Evolutionary conservation across 2,329 filamentous ascomycete genomes (phyloP), one percentile per base, ranked within the genome.

Genomic region (Trichoderma guizhouense): DNA sequence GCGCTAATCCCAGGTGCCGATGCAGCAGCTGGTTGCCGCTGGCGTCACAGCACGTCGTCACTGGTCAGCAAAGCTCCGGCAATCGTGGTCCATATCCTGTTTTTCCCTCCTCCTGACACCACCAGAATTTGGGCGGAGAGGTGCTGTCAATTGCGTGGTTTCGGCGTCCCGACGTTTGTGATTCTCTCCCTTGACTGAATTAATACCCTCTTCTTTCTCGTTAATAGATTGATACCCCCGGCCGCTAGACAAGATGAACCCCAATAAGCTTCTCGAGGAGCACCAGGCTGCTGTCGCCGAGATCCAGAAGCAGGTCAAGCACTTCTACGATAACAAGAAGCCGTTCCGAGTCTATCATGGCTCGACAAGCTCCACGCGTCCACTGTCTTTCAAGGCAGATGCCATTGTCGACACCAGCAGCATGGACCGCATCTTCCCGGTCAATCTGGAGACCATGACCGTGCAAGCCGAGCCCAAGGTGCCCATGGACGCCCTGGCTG

Each of bases 291-390:
- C 77, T 32, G 77, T 78, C 47, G 74, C 69, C 61, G 72, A 74
- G 66, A 78, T 78, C 73, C 76, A 77, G 66, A 47, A 76, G 67
- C 76, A 76, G 62, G 76, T 78, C 74, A 76, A 76, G 72, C 71
- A 75, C 74, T 78, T 78, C 65, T 70, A 78, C 73, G 76, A 78
- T 71, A 73, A 73, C 66, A 77, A 77, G 75, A 77, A 77, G 77
- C 84, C 86, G 26, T 90, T 89, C 79, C 83, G 88, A 26, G 89
- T 91, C 76, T 87, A 85, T 73, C 88, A 90, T 81, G 88, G 88
- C 73, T 87, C 87, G 0, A 90, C 88, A 28, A 89, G 89, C 78
- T 88, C 85, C 72, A 90, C 88, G 61, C 85, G 89, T 21, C 85
- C 86, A 51, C 67, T 78, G 71, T 73, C 74, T 64, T 81, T 80